Evolutionary conservation across 306 rosid genomes (phyloP), one percentile per base, ranked within the genome.

Genomic region (Glycyrrhiza uralensis): DNA sequence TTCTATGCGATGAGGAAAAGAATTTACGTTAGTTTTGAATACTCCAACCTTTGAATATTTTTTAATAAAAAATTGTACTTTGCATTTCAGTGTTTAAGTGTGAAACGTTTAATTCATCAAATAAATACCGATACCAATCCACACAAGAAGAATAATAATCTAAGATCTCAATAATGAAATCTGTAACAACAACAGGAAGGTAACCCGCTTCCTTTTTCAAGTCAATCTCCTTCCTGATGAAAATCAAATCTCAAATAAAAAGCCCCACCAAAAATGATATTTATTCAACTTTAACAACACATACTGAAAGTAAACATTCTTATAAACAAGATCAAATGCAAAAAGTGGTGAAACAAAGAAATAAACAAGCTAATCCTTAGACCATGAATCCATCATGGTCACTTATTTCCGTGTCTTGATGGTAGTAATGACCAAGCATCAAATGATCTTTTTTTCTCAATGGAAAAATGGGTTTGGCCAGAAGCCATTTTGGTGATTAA

Each of bases 401-500:
- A 69, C 52, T 78, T 70, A 78, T 77, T 77, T 60, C 18, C 4
- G 19, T 47, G 33, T 19, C 24, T 49, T 29, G 30, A 42, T 39
- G 55, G 0, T 18, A 59, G 46, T 10, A 41, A 66, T 47, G 50
- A 44, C 35, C 15, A 57, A 30, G 28, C 28, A 65, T 11, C 18
- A 44, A 55, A 14, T 33, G 8, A 52, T 8, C 1, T 2, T 13
- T 55, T 19, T 57, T 14, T n/a, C n/a, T 82, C 75, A 82, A 38
- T 72, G 83, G 52, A 73, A 82, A 73, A 78, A 78, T 0, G 79
- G 45, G 28, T 62, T 68, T 12, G 67, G 75, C 83, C 83, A 82
- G 46, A 78, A 82, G 0, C 75, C 75, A 74, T 61, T 79, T 26
- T 71, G 77, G 4, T 74, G 65, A 62, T 56, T 45, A 1, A 62